Base-by-base conservation (phyloP, 331 rosid species). In the Arachis monticola region DNA sequence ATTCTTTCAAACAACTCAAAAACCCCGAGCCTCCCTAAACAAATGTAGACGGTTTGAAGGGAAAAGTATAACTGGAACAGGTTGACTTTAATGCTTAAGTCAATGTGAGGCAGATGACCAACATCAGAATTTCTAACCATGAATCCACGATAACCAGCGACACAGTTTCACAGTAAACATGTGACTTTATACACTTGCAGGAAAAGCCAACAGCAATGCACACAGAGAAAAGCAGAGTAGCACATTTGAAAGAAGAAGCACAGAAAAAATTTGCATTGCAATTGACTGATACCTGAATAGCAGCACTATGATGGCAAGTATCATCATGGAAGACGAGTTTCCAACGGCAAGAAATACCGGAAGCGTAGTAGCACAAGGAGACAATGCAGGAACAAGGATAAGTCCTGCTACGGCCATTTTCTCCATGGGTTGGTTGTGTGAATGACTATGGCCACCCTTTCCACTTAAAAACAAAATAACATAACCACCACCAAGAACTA, bases 361-460 rank as follows among this genome's bases (percentile, higher is more conserved):
- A 70, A 94, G 98, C 52, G 98, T 94, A 46, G 98, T 94, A 67
- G 98, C 98, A 76, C 98, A 91, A 72, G 98, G 98, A 64, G 98
- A 94, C 79, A 91, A 70, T 38, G 98, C 98, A 17, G 97, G 98
- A 78, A 94, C 97, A 66, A 91, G 97, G 60, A 94, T 92, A 60
- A 94, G 98, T 5, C 98, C 98, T 6, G 98, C 98, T 73, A 94
- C 97, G 3, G 98, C 98, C 98, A 94, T 94, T 83, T 82, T 93
- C 86, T 94, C 98, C 98, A 94, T 87, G 41, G 98, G 98, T 79
- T 93, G 95, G 91, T 91, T 88, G 75, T 93, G 98, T 10, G 97
- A 84, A 83, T 93, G 97, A 72, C 87, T 87, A 82, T 93, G 98
- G 79, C 98, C 85, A 10, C 97, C 98, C 79, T 86, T 93, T 69